Conservation (phyloP, 1,284 basidiomycete species). For the Amylostereum chailletii region DNA sequence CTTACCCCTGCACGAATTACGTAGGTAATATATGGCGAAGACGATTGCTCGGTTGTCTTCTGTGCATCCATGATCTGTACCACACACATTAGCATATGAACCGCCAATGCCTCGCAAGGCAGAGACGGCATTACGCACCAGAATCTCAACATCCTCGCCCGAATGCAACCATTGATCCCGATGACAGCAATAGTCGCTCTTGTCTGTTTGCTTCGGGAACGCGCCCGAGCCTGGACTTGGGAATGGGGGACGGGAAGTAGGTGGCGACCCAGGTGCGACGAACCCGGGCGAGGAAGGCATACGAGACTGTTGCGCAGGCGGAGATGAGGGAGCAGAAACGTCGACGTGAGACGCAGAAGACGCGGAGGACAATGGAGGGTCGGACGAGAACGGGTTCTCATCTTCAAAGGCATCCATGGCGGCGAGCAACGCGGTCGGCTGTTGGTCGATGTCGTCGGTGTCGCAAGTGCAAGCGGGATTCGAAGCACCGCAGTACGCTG, state of each 20-base stretch:
- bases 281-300: constrained; percentile 25
- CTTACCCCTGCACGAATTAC: constrained; percentile 86
- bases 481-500: too few relatives aligned
- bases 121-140: constrained; percentile 39
- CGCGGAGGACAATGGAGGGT: constrained; percentile 50
- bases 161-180: constrained; percentile 71
- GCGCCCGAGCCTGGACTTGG: constrained; percentile 47
- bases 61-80: constrained; percentile 85
- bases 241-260: constrained; percentile 37
- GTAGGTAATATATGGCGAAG: constrained; percentile 90
- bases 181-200: constrained; percentile 68
- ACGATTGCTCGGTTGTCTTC: constrained; percentile 86
- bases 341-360: constrained; percentile 56
- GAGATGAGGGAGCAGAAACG: constrained; percentile 59
- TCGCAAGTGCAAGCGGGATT: too few relatives aligned
- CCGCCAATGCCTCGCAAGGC: not conserved
- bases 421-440: not conserved
- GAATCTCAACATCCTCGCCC: constrained; percentile 71
- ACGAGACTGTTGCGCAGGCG: constrained; percentile 32
- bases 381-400: constrained; percentile 70
- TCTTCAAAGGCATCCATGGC: constrained; percentile 66
- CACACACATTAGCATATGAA: not conserved
- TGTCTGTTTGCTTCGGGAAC: constrained; percentile 34
- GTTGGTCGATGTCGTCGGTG: too few relatives aligned
- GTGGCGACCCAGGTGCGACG: constrained; percentile 17